Base-by-base conservation (phyloP, 441 rosid genomes). In the Omphalea diandra region DNA sequence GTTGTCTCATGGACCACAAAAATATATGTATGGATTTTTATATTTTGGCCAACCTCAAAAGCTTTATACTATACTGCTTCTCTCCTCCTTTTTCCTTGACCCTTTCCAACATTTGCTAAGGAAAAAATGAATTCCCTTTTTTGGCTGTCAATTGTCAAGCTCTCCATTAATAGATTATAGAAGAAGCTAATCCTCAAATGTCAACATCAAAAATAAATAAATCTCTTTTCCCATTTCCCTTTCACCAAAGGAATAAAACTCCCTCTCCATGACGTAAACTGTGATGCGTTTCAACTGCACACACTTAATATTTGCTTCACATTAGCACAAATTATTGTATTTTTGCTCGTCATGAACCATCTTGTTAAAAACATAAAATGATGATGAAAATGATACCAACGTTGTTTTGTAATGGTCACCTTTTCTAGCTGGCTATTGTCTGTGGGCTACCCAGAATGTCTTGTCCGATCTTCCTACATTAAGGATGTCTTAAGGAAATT, bases 1-100 rank as follows among this genome's bases (percentile, higher is more conserved):
- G 54, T 69, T 66, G 73, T 71, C 63, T 14, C 32, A 29, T 57
- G 81, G 79, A 76, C 82, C 79, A 78, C 83, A 70, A 12, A 14
- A 15, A n/a, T n/a, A n/a, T n/a, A 15, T 38, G 57, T 53, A 47
- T 50, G 36, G 52, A 29, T 50, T 47, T 50, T 36, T 12, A 57
- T 36, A 26, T 49, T 36, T 20, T 49, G 29, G 27, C n/a, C 40
- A 44, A 73, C n/a, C n/a, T n/a, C n/a, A n/a, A n/a, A 73, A 69
- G n/a, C n/a, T n/a, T n/a, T n/a, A n/a, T n/a, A n/a, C n/a, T n/a
- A n/a, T n/a, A n/a, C n/a, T 29, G 27, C 31, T 4, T 11, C 58
- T 31, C 35, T 55, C 18, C 7, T 35, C 6, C 15, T 61, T 31
- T 79, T 49, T 44, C 71, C 67, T 69, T 56, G 79, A 62, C 83